A percentile compares a stretch with the other conserved stretches of the same genome.
These are phyloP conservation scores for Ceratocystiopsis sp. DNA, from an alignment of 2,329 filamentous ascomycete genomes.

Conservation along the genomic window DNA sequence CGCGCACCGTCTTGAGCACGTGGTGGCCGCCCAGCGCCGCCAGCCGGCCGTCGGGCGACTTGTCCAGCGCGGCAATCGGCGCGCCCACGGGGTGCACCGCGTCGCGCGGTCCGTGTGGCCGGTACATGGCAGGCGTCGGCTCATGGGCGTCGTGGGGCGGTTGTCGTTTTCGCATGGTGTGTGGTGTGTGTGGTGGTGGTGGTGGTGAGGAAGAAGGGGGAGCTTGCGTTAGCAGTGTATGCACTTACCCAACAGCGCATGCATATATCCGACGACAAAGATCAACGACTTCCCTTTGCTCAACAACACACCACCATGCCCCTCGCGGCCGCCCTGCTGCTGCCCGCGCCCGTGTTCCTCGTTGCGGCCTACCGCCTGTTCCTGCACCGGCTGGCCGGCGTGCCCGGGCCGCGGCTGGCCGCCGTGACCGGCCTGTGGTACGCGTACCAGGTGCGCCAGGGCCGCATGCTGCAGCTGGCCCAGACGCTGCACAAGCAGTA, in stretches of 20 bases:
- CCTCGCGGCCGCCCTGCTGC: not conserved
- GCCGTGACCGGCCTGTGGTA: conserved; percentile 32
- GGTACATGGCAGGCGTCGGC: conserved; percentile 18
- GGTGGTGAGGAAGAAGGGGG: too few relatives aligned
- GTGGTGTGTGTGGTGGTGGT: not conserved
- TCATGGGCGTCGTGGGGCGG: conserved; percentile 19
- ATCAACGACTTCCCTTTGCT: too few relatives aligned
- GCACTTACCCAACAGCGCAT: too few relatives aligned
- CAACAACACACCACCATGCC: conserved; percentile 1
- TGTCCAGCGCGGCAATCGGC: conserved; percentile 40
- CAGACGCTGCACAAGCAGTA: conserved; percentile 27
- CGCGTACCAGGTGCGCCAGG: conserved; percentile 26
- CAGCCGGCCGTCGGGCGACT: conserved; percentile 35
- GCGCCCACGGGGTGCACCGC: conserved; percentile 31
- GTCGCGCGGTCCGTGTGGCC: conserved; percentile 38
- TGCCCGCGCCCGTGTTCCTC: not conserved
- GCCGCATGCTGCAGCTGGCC: conserved; percentile 23
- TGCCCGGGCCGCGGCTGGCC: conserved; percentile 30
- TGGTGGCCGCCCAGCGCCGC: conserved; percentile 42
- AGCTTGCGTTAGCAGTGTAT: too few relatives aligned
- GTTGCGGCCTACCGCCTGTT: conserved; percentile 10
- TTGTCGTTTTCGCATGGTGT: conserved; percentile 39
- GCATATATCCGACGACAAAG: too few relatives aligned
- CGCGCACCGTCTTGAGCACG: conserved; percentile 40
- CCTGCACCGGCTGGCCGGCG: conserved; percentile 25